A percentile compares a stretch with the other conserved stretches of the same genome.
These are phyloP conservation scores for Euryodendron excelsum DNA, from an alignment of 148 eudicot species.

Conservation along the genomic window DNA sequence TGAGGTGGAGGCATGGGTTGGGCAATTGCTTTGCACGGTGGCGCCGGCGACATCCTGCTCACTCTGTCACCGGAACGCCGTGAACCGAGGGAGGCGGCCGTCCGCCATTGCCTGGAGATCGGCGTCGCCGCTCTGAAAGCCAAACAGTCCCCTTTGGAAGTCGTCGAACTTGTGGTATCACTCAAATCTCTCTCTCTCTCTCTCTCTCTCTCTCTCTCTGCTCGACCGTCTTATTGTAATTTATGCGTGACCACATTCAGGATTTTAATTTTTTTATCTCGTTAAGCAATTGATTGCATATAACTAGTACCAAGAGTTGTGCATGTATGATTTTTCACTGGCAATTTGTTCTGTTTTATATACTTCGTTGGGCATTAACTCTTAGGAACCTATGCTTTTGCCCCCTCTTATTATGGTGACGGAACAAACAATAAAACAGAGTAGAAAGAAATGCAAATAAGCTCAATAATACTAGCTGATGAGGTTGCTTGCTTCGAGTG, in stretches of 20 bases:
- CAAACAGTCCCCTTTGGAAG: constrained; percentile 57
- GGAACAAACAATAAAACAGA: background rate
- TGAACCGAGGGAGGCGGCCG: constrained; percentile 51
- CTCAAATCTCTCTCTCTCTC: background rate
- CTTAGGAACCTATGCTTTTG: background rate
- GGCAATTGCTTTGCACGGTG: constrained; percentile 94
- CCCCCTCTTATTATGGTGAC: no score
- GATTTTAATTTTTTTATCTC: no score
- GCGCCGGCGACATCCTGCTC: constrained; percentile 82
- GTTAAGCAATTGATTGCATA: no score
- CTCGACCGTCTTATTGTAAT: no score
- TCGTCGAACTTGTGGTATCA: constrained; percentile 85
- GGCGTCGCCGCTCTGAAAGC: constrained; percentile 61
- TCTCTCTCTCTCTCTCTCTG: background rate
- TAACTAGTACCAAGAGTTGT: no score
- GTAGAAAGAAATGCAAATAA: background rate
- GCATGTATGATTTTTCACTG: no score
- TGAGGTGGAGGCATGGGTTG: constrained; percentile 53
- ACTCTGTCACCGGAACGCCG: constrained; percentile 50
- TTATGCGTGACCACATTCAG: no score
- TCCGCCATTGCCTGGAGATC: constrained; percentile 63
- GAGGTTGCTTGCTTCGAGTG: background rate
- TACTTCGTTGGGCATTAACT: background rate
- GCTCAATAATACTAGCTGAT: background rate
- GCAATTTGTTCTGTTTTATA: no score